Conservation (phyloP, 306 rosid species). For the Fagus sylvatica region DNA sequence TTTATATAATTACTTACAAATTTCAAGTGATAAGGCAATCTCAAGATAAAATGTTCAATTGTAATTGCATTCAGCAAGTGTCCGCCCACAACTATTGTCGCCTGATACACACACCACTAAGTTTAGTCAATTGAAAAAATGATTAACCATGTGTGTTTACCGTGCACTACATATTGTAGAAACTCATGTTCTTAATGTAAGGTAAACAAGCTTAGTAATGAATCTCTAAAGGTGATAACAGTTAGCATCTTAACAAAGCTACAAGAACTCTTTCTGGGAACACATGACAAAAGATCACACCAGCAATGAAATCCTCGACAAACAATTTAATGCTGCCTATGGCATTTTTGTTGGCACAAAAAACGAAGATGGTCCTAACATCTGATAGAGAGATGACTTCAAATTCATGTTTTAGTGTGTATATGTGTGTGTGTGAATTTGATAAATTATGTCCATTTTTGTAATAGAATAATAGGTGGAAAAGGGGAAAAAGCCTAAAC, state of each 20-base stretch:
- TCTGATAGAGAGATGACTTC: not conserved
- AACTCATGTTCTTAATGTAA: not conserved
- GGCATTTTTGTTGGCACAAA: no score
- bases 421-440: not conserved
- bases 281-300: no score
- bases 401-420: not conserved
- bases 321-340: no score
- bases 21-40: constrained; percentile 92
- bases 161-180: not conserved
- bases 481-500: not conserved
- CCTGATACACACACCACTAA: constrained; percentile 50
- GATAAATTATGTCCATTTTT: not conserved
- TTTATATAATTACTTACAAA: constrained; percentile 55
- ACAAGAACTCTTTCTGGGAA: not conserved
- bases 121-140: constrained; percentile 10
- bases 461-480: not conserved
- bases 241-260: not conserved
- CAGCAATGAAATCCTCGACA: no score
- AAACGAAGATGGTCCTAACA: not conserved
- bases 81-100: constrained; percentile 80
- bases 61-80: constrained; percentile 84
- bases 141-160: not conserved
- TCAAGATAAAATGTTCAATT: constrained; percentile 92
- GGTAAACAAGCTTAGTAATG: not conserved
- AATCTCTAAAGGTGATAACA: not conserved